Evolutionary conservation across 192 early-diverging fungal species (phyloP).

Genomic region (Coemansia pectinata): DNA sequence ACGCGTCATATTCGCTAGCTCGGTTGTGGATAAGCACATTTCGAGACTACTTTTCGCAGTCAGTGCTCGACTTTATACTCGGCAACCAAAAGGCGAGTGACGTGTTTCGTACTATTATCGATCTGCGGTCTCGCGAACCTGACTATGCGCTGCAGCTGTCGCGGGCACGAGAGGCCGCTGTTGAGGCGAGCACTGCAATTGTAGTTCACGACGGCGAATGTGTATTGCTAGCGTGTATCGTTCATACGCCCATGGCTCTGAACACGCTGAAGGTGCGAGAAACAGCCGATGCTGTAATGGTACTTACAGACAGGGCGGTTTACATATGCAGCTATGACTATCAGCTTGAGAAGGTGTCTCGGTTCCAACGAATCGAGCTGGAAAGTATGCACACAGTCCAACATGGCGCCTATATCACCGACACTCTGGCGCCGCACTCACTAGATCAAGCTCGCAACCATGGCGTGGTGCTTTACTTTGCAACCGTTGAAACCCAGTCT

Average conservation of each 20-base stretch:
- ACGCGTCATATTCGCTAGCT: constrained; percentile 75
- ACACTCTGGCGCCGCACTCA: constrained; percentile 38
- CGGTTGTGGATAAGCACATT: constrained; percentile 74
- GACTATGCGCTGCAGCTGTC: constrained; percentile 30
- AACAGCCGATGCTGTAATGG: constrained; percentile 66
- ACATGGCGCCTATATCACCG: constrained; percentile 57
- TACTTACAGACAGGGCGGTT: constrained; percentile 63
- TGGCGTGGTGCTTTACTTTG: constrained; percentile 41
- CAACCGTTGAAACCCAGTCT: not conserved
- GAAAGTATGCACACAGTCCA: constrained; percentile 59
- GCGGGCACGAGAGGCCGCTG: constrained; percentile 32
- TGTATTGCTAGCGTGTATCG: constrained; percentile 63
- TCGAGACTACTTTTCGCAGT: constrained; percentile 71
- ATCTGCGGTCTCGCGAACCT: constrained; percentile 49
- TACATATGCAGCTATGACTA: constrained; percentile 73
- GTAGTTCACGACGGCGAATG: constrained; percentile 67
- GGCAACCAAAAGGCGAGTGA: constrained; percentile 32
- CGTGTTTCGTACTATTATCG: constrained; percentile 48
- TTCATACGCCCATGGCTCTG: constrained; percentile 59
- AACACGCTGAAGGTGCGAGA: constrained; percentile 48
- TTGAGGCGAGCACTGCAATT: constrained; percentile 60
- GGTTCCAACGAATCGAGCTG: constrained; percentile 64
- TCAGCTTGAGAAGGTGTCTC: constrained; percentile 65
- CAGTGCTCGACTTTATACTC: constrained; percentile 46
- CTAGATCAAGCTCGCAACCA: constrained; percentile 36